Base-by-base conservation (phyloP, 176 grass and related monocot species). In the Aegilops sharonensis region DNA sequence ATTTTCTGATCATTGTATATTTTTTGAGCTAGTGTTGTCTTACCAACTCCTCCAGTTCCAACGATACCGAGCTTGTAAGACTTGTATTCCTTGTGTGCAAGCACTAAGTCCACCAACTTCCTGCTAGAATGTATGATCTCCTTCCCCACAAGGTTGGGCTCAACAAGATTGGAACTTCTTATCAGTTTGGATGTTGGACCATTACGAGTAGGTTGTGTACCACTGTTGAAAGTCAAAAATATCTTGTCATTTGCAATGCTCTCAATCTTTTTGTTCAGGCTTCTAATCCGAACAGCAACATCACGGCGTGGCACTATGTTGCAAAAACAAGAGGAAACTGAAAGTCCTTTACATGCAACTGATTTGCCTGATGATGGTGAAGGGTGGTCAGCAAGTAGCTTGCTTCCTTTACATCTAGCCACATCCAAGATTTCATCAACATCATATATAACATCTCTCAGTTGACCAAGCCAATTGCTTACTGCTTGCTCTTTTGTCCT, bases 341-440 rank as follows among this genome's bases (percentile, higher is more conserved):
- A 63, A 18, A 15, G 3, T 9, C 59, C 7, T 1, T 9, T 35
- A 3, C 29, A 23, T 45, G 24, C 31, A 21, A 3, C 2, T 18
- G 72, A 64, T 12, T 68, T 78, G 7, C 27, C 1, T 30, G 82
- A 31, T 8, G 74, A 73, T 20, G 54, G 0, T 31, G 83, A 25
- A 5, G 78, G 3, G 25, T 25, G 25, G 25, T 25, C 25, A 25
- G 25, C 25, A 35, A 59, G 34, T 23, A 66, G 66, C 11, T 80
- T 78, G 14, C 25, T 42, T 80, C 72, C 80, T 76, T 87, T 43
- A 4, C 29, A 80, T 45, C 36, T 83, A 10, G 68, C 82, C 27
- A 66, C 30, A 10, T 92, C 90, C 12, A 89, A 24, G 6, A 92
- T 83, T 72, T 89, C 90, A n/a, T 86, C 87, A 23, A 74, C 87